Base-by-base conservation (phyloP, 2,329 filamentous ascomycete species). In the Cercospora sesami region DNA sequence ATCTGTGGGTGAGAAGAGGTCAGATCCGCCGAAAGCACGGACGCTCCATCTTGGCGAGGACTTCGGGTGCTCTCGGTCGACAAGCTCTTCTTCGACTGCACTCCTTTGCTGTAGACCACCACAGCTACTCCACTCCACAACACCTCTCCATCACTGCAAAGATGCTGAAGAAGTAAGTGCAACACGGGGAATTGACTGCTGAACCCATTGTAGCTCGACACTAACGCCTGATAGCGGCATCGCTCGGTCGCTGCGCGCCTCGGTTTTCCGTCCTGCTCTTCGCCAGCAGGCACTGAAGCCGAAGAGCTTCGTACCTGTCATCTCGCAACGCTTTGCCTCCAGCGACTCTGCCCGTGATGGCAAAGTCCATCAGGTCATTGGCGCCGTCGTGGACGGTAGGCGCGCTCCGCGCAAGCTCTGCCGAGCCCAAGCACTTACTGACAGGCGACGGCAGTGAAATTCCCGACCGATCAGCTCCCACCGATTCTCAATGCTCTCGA, bases 381-480 rank as follows among this genome's bases (percentile, higher is more conserved):
- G 95, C 91, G 94, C 95, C 86, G 94, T 98, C 82, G 95, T 98
- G 79, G 95, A 98, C 86, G 93, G 93, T 96, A 87, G 86, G 91
- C 87, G 66, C 57, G 62, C 62, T 48, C 60, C 55, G 64, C 61
- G 53, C 66, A 69, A 71, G 71, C 67, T 69, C 67, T 69, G 68
- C 71, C 68, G 71, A 74, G 71, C 23, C 48, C 33, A 33, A 28
- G 33, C 62, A n/a, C 58, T 33, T 51, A 33, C 75, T 73, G 68
- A 74, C 70, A 26, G 51, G 60, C 69, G 58, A 74, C 73, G 79
- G 77, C 82, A 97, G 94, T 97, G 84, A 98, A 98, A 88, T 98
- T 98, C 87, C 93, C 97, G 80, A 88, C 86, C 77, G 91, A 94
- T 75, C 92, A 94, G 86, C 92, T 99, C 75, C 95, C 95, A 78